Conservation (phyloP, 768 basidiomycete species). For the Cubamyces sp. region DNA sequence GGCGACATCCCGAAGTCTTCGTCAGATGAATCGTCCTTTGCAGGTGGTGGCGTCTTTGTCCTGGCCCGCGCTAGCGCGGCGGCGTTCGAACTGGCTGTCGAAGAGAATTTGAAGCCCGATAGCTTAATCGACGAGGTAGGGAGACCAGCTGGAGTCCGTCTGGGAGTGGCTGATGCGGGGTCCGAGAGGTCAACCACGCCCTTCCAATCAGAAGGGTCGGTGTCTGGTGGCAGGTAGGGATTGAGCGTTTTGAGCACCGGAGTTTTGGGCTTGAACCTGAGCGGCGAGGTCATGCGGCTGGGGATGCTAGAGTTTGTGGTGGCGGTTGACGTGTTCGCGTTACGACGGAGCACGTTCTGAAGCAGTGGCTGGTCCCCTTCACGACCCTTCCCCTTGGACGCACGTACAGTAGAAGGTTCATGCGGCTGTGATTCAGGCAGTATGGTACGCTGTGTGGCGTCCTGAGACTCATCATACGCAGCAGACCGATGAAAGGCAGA, state of each 20-base stretch:
- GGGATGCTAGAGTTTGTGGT: slow-evolving; percentile 17
- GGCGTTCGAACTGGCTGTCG: slow-evolving; percentile 1
- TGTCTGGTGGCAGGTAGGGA: slow-evolving; percentile 60
- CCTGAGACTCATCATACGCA: slow-evolving; percentile 32
- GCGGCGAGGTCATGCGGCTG: slow-evolving; percentile 46
- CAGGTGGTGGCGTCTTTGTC: slow-evolving; percentile 19
- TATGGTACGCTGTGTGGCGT: slow-evolving; percentile 30
- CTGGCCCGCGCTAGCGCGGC: slow-evolving; percentile 15
- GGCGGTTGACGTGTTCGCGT: slow-evolving; percentile 43
- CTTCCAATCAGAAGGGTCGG: slow-evolving; percentile 61
- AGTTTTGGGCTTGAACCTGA: slow-evolving; percentile 61
- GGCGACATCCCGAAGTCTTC: slow-evolving; percentile 51
- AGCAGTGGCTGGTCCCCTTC: slow-evolving; percentile 47
- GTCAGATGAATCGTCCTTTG: slow-evolving; percentile 44
- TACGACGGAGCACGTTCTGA: slow-evolving; percentile 56
- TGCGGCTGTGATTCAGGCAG: not conserved
- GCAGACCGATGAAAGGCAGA: slow-evolving; percentile 27
- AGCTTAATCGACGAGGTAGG: slow-evolving; percentile 19
- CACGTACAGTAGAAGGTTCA: slow-evolving; percentile 6
- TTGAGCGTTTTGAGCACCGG: slow-evolving; percentile 59
- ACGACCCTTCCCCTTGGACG: slow-evolving; percentile 46
- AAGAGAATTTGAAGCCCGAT: slow-evolving; percentile 14
- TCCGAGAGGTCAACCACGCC: slow-evolving; percentile 76
- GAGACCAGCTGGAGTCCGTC: slow-evolving; percentile 30
- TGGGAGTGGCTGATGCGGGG: slow-evolving; percentile 52